Evolutionary conservation across 306 rosid genomes (phyloP), one percentile per base, ranked within the genome.

Genomic region (Styphnolobium japonicum): DNA sequence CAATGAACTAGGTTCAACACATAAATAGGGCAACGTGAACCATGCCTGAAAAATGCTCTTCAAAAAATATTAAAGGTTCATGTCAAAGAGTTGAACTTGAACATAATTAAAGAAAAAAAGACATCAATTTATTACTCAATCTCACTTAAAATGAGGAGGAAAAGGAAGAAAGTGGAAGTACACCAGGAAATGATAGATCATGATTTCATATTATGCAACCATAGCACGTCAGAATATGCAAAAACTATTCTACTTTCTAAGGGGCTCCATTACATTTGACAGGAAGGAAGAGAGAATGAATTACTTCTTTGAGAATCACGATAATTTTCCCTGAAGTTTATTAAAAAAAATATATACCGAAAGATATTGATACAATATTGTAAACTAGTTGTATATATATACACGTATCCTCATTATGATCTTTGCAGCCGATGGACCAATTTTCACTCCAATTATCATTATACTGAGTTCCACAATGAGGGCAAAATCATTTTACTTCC

Each of bases 141-240:
- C 37, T 51, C 63, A 25, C 74, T 22, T 56, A 34, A 66, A 74
- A 14, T 27, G 39, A 42, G 25, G 10, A 40, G 46, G 62, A 29
- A 73, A 63, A 63, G 4, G 79, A 16, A 58, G 64, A 55, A 71
- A 62, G 63, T 55, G 63, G 71, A 10, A 63, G 72, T 29, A 33
- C 42, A 53, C 0, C 12, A 23, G 58, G 67, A 80, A 72, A 42
- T 19, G 51, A 53, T 52, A 55, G 22, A 73, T 21, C 48, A 73
- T 21, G 19, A 40, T 34, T 4, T 16, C 74, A 73, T 66, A 67
- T 31, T 66, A 63, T 45, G 53, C 21, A 67, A 64, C 40, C 39
- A 63, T 45, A 49, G 64, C 16, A 37, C 49, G 40, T 12, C 33
- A 58, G 22, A n/a, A 42, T 71, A 52, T 31, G 36, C 65, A 16